Percentiles rank a stretch among this genome's conserved stretches.
Evolutionary conservation across 257 asterid genomes (phyloP).

Genomic region (Fraxinus cuspidata): DNA sequence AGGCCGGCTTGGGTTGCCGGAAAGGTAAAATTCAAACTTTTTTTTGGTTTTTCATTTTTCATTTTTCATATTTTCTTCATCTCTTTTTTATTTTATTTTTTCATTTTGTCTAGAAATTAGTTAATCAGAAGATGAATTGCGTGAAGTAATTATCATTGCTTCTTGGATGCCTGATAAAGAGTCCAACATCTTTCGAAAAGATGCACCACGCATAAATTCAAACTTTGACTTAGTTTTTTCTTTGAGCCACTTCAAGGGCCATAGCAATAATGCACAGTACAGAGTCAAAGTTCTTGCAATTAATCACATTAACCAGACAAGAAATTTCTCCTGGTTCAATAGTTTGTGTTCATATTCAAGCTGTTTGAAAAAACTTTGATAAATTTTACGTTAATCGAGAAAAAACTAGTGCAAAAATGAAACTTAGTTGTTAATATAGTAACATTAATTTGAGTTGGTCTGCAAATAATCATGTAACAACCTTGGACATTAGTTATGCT

Average conservation of each 20-base stretch:
- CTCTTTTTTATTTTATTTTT: neutral
- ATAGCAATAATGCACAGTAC: neutral
- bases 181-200: neutral
- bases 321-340: neutral
- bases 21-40: slow-evolving; percentile 44
- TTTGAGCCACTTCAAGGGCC: neutral
- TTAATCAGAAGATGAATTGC: neutral
- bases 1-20: slow-evolving; percentile 70
- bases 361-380: too few species aligned
- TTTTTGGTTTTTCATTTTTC: neutral
- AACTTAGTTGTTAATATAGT: neutral
- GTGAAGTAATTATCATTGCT: slow-evolving; percentile 8
- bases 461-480: neutral
- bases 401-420: neutral
- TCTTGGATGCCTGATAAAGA: slow-evolving; percentile 18
- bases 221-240: neutral
- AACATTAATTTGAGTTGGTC: neutral
- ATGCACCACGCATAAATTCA: neutral
- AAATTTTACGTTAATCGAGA: neutral
- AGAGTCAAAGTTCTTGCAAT: neutral
- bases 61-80: too few species aligned
- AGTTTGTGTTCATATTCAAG: neutral
- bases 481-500: slow-evolving; percentile 1
- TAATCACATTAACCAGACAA: neutral
- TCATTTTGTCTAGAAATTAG: neutral